Base-by-base conservation (phyloP, 306 rosid genomes). In the Dryas octopetala region DNA sequence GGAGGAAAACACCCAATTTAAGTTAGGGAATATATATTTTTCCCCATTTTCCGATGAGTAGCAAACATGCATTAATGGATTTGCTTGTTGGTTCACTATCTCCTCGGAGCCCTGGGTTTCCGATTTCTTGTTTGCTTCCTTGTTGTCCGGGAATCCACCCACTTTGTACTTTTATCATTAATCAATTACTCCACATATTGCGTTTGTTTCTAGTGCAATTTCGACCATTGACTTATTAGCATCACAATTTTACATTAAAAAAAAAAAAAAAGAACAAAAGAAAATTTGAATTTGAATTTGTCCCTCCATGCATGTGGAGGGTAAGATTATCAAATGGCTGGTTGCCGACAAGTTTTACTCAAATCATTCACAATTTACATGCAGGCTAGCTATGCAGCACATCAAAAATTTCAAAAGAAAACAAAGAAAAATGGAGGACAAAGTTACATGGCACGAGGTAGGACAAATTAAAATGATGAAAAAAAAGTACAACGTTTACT, bases 191-290 rank as follows among this genome's bases (percentile, higher is more conserved):
- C 70, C 40, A 45, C 70, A 26, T 7, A 44, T 45, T 65, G 5
- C 1, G 54, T 26, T 46, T 54, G 50, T 17, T 71, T 72, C 5
- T 19, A 41, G 13, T 46, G 45, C 14, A 71, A 57, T 14, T 72
- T 71, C 63, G 9, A 26, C 66, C 54, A 10, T 54, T 65, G 73
- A 66, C 62, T 76, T 55, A 1, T 41, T 11, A 19, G 12, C 15
- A 26, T 1, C 46, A 28, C 15, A 68, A 50, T 28, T 8, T 54
- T 14, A 7, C 6, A 19, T 4, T 3, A 23, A 47, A 47, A 32
- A 32, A 32, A 32, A 28, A 32, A 32, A 32, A 32, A 32, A 32
- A 32, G 3, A 1, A 32, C 38, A 32, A 32, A 32, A 2, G 38
- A 32, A 32, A 32, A 32, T 32, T 1, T 32, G 3, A 32, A 32